Conservation (phyloP, 495 filamentous ascomycete genomes). For the Hapsidospora chrysogenum region DNA sequence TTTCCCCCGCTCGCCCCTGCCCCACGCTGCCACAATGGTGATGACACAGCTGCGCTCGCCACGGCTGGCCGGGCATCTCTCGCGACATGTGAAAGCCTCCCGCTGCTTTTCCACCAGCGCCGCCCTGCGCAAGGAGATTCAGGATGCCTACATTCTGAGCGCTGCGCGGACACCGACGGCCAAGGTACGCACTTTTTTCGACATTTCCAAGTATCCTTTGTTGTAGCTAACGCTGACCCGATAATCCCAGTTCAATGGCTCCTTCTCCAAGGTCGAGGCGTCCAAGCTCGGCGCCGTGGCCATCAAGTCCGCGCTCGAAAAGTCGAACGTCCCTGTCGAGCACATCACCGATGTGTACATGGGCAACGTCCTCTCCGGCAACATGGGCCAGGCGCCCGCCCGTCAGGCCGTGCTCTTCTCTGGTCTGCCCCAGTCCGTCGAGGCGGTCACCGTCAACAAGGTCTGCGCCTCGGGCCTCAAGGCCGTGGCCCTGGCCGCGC, state of each 20-base stretch:
- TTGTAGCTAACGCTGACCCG: background rate
- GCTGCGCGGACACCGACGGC: slow-evolving; percentile 76
- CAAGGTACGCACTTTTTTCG: slow-evolving; percentile 38
- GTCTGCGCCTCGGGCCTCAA: slow-evolving; percentile 93
- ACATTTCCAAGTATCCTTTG: too few relatives aligned
- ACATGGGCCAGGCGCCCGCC: slow-evolving; percentile 76
- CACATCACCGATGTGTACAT: slow-evolving; percentile 86
- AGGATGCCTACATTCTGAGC: slow-evolving; percentile 82
- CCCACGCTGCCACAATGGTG: slow-evolving; percentile 8
- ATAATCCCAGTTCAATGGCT: slow-evolving; percentile 88
- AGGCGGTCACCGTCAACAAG: slow-evolving; percentile 89
- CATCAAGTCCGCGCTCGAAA: slow-evolving; percentile 74
- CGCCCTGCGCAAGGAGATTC: slow-evolving; percentile 46
- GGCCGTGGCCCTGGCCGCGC: slow-evolving; percentile 74
- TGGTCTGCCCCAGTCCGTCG: slow-evolving; percentile 60
- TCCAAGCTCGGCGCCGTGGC: slow-evolving; percentile 72
- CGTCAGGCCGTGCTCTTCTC: slow-evolving; percentile 81
- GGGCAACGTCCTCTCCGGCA: slow-evolving; percentile 85
- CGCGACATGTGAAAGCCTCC: slow-evolving; percentile 19
- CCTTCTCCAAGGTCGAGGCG: slow-evolving; percentile 64
- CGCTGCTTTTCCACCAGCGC: slow-evolving; percentile 53
- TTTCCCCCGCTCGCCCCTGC: too few relatives aligned
- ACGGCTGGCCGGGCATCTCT: slow-evolving; percentile 7
- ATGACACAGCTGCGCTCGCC: slow-evolving; percentile 14
- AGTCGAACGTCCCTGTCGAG: slow-evolving; percentile 59